Percentiles rank a stretch among this genome's conserved stretches.
These are phyloP conservation scores for Magnaporthiopsis incrustans DNA, from an alignment of 2,329 filamentous ascomycete species.

Conservation along the genomic window DNA sequence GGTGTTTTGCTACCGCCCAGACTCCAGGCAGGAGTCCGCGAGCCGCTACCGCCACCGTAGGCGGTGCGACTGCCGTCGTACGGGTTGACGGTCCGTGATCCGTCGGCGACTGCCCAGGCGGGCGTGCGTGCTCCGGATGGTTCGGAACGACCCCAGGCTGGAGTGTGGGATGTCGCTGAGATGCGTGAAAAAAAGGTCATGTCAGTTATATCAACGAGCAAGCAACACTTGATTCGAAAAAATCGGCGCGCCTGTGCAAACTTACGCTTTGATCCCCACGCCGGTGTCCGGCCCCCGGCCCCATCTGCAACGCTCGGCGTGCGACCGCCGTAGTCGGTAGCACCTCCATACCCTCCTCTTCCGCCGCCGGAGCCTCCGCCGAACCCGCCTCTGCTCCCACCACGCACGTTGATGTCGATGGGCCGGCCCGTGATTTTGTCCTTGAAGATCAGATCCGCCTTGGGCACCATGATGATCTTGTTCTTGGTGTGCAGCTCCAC, in stretches of 20 bases:
- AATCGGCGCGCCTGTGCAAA: constrained; percentile 15
- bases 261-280: constrained; percentile 65
- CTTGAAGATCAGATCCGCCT: constrained; percentile 75
- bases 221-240: neutral
- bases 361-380: constrained; percentile 28
- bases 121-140: constrained; percentile 56
- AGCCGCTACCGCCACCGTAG: constrained; percentile 60
- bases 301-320: constrained; percentile 55
- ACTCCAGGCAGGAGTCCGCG: constrained; percentile 64
- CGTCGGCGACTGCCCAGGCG: constrained; percentile 53
- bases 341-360: constrained; percentile 23
- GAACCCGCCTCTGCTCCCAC: constrained; percentile 30
- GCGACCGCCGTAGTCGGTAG: constrained; percentile 53
- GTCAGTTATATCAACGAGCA: neutral
- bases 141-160: constrained; percentile 51
- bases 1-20: constrained; percentile 69
- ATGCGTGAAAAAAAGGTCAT: neutral
- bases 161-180: constrained; percentile 51
- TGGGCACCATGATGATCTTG: constrained; percentile 80
- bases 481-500: constrained; percentile 92
- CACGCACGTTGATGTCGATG: constrained; percentile 56
- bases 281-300: constrained; percentile 63
- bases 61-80: constrained; percentile 69
- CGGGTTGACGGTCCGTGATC: constrained; percentile 59
- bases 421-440: constrained; percentile 72